phyloP scores from a whole-genome alignment of 2,329 filamentous ascomycete genomes.

The Cladophialophora psammophila region DNA sequence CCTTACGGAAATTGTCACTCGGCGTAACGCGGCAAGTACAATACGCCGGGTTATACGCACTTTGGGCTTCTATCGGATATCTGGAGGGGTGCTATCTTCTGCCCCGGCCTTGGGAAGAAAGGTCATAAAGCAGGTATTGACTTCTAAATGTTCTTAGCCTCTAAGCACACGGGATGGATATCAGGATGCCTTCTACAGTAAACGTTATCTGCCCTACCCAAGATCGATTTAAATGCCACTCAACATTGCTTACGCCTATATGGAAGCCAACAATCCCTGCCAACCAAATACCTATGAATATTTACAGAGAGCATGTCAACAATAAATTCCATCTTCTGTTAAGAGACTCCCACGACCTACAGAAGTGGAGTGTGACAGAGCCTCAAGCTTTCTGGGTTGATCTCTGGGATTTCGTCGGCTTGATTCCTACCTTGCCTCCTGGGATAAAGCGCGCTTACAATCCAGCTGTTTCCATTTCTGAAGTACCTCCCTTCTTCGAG shows the following conservation, averaged over 20 bases:
- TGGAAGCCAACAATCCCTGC: constrained; percentile 16
- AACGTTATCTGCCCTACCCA: background rate
- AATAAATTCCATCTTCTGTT: constrained; percentile 1
- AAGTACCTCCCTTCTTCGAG: constrained; percentile 50
- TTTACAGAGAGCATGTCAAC: constrained; percentile 22
- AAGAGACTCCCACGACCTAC: constrained; percentile 45
- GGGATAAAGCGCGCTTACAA: constrained; percentile 48
- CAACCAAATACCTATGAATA: constrained; percentile 14
- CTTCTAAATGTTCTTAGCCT: background rate
- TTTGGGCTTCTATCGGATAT: too few relatives aligned
- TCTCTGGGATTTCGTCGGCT: constrained; percentile 48
- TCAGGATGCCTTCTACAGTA: background rate
- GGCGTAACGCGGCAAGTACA: background rate
- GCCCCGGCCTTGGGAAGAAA: background rate
- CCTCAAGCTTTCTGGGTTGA: constrained; percentile 53
- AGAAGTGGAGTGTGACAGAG: constrained; percentile 49
- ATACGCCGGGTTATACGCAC: background rate
- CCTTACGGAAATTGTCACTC: background rate
- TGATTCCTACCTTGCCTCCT: constrained; percentile 43
- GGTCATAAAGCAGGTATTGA: background rate
- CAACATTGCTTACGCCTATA: background rate
- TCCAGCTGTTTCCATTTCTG: constrained; percentile 45
- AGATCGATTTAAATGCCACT: background rate
- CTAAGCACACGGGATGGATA: too few relatives aligned
- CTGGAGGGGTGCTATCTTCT: background rate